Evolutionary conservation across 2,329 filamentous ascomycete genomes (phyloP), one percentile per base, ranked within the genome.

Genomic region (Fusarium mangiferae): DNA sequence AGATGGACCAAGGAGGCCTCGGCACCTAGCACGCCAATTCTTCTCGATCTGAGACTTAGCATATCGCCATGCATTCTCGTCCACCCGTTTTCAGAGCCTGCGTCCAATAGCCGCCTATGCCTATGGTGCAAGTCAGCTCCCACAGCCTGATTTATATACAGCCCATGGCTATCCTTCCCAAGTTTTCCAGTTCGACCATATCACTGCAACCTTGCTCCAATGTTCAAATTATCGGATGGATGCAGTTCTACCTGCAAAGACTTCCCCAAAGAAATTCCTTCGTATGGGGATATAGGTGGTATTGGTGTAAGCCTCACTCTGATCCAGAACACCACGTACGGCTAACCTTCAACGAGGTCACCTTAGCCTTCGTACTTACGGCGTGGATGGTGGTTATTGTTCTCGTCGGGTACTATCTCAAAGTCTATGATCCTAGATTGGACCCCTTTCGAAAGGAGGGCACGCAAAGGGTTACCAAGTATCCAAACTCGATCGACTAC

Each of bases 331-430:
- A 49, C 4, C 1, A n/a, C 17, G 1, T 24, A 10, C 15, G 8
- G 14, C 46, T 49, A 3, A 49, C 15, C 3, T 9, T 18, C 10
- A 3, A n/a, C 9, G 0, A 62, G 48, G 63, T 48, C 1, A 55
- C 42, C 9, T 0, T 26, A 1, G 41, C 58, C 0, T 66, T 66
- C 7, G 13, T 49, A 0, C 3, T 30, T 3, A 66, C 65, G 1
- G 62, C 65, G 3, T 66, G 65, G 65, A 48, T 48, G 6, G 24
- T 68, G 6, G 39, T 54, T 0, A 0, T 38, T 6, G 33, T 68
- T 20, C 65, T 68, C 24, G 8, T 60, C 20, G 39, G 26, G 2
- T 68, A 68, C 13, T 68, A 68, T 26, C 22, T 66, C 20, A 28
- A 24, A 7, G 65, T 20, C 6, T 68, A 17, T 11, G 26, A 68